A percentile compares a stretch with the other conserved stretches of the same genome.
Evolutionary conservation across 2,329 filamentous ascomycete genomes (phyloP).

Genomic region (Penicillium paneum): DNA sequence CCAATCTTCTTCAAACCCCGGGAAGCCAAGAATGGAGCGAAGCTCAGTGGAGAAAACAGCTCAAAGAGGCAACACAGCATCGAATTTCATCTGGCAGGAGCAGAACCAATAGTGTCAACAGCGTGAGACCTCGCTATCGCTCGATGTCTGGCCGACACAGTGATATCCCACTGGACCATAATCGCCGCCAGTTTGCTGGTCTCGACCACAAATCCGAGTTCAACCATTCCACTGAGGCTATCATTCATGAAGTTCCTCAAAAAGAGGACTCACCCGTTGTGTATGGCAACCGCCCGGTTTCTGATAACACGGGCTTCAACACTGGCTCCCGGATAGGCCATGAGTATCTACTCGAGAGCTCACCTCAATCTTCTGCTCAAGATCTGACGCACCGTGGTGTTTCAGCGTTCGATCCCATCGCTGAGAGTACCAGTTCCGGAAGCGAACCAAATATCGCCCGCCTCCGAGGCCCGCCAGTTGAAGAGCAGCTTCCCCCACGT

Average conservation of each 20-base stretch:
- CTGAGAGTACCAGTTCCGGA: conserved; percentile 43
- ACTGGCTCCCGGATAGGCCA: conserved; percentile 14
- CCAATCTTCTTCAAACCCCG: conserved; percentile 71
- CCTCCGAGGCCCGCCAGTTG: conserved; percentile 23
- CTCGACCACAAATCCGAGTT: conserved; percentile 25
- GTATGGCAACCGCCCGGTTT: conserved; percentile 32
- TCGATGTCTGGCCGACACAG: conserved; percentile 35
- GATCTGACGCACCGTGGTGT: conserved; percentile 28
- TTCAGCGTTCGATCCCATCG: conserved; percentile 26
- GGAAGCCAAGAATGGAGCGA: conserved; percentile 78
- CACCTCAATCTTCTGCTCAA: conserved; percentile 39
- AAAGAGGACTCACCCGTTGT: conserved; percentile 18
- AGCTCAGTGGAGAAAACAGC: conserved; percentile 79
- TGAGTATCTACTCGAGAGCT: conserved; percentile 23
- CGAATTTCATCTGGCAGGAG: conserved; percentile 39
- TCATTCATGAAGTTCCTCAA: conserved; percentile 29
- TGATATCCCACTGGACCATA: conserved; percentile 33
- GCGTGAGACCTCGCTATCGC: conserved; percentile 47
- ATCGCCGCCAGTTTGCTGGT: conserved; percentile 20
- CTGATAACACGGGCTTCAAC: conserved; percentile 32
- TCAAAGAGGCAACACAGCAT: conserved; percentile 79
- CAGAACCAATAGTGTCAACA: conserved; percentile 55
- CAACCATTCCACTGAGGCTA: conserved; percentile 38
- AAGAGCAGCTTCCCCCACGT: conserved; percentile 45
- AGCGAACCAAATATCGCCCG: conserved; percentile 30